These are phyloP conservation scores for Scutellaria baicalensis DNA, from an alignment of 257 asterid genomes.

Conservation along the genomic window DNA sequence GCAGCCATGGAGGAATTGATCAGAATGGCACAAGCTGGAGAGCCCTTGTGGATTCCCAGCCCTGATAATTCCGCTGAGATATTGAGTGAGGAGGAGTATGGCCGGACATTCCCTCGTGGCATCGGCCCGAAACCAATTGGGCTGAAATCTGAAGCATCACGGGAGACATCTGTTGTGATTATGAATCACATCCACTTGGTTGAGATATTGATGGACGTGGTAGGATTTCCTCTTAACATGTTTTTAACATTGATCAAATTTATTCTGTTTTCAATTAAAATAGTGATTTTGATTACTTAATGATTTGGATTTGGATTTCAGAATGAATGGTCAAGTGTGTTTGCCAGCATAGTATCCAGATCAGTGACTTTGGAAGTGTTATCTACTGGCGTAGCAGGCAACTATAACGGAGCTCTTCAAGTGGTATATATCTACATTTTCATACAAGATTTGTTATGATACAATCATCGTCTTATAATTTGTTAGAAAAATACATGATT, in stretches of 20 bases:
- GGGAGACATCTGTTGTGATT: constrained; percentile 84
- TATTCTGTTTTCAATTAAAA: not conserved
- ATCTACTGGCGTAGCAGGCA: constrained; percentile 90
- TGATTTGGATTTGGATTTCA: constrained; percentile 9
- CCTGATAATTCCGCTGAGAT: constrained; percentile 29
- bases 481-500: not conserved
- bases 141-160: constrained; percentile 76
- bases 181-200: constrained; percentile 81
- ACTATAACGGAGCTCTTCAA: constrained; percentile 81
- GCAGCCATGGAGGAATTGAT: constrained; percentile 82
- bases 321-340: constrained; percentile 88
- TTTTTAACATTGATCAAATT: not conserved
- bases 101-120: constrained; percentile 74
- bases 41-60: constrained; percentile 57
- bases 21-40: constrained; percentile 57
- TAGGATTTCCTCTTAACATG: constrained; percentile 5
- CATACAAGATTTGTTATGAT: not conserved
- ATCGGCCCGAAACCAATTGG: constrained; percentile 87
- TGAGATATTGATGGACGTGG: constrained; percentile 96
- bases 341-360: constrained; percentile 75
- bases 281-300: too few species aligned
- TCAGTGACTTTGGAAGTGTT: constrained; percentile 76
- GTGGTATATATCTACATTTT: constrained; percentile 31
- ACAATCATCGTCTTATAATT: not conserved
- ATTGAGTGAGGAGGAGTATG: constrained; percentile 66